Percentiles rank a stretch among this genome's conserved stretches.
phyloP scores from a whole-genome alignment of 352 stramenopile species.

The Phytophthora tubulina region DNA sequence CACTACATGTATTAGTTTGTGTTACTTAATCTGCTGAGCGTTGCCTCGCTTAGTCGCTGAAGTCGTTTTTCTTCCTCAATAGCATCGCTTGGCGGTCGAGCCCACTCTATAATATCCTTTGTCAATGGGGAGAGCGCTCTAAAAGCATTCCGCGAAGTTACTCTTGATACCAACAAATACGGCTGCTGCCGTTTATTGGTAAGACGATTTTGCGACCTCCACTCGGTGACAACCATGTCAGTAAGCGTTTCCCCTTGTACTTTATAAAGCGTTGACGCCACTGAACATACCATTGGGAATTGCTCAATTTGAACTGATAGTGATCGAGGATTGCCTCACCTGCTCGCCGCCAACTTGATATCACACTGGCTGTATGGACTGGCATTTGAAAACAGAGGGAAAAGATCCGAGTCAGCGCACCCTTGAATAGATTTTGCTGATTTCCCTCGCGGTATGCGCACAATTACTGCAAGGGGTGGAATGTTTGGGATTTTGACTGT shows the following conservation, averaged over 20 bases:
- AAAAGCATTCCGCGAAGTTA: constrained; percentile 5
- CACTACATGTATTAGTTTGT: no score
- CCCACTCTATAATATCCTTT: neutral
- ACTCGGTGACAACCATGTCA: constrained; percentile 16
- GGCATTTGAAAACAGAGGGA: constrained; percentile 1
- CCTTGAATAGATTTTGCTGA: neutral
- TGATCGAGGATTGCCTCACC: neutral
- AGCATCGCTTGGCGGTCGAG: neutral
- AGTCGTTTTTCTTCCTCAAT: neutral
- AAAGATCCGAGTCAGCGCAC: constrained; percentile 3
- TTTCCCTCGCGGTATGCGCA: neutral
- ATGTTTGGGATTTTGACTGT: constrained; percentile 2
- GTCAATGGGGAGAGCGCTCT: neutral
- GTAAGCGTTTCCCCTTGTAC: constrained; percentile 6
- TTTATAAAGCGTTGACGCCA: constrained; percentile 2
- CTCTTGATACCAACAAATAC: constrained; percentile 10
- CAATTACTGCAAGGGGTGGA: neutral
- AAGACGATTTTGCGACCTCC: neutral
- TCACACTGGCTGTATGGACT: neutral
- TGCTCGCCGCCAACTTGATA: neutral
- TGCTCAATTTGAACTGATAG: constrained; percentile 7
- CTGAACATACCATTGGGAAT: constrained; percentile 11
- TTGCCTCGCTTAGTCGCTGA: neutral
- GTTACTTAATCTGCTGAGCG: neutral
- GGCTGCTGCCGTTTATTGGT: constrained; percentile 11